Evolutionary conservation across 805 yeast genomes (phyloP), one percentile per base, ranked within the genome.

Genomic region (Suhomyces emberorum): DNA sequence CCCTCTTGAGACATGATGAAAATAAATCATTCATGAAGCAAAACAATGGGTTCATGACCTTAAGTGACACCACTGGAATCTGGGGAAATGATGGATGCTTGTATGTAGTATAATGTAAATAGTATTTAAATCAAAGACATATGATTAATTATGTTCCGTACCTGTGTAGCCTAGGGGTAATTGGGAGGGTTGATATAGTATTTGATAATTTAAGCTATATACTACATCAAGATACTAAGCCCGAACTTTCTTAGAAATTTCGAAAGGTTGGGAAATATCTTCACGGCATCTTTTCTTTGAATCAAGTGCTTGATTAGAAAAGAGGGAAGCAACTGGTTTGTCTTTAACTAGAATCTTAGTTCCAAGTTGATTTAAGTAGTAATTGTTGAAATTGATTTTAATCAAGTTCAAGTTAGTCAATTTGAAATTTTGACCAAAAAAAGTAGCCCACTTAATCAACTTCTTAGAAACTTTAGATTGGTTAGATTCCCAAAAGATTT

Each of bases 41-140:
- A 27, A 47, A 44, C 11, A 65, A 64, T 21, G 74, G 57, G 4
- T 80, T 71, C 58, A 61, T 69, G 59, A 57, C 63, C 8, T 41
- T 65, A 15, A 63, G 74, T 3, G 73, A 72, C 4, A 61, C 79
- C 0, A 49, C 45, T 23, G 88, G 87, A 0, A 64, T 66, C 24
- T 81, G 81, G 71, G 89, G 88, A 10, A 63, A 57, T 19, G 91
- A 83, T 55, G 89, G 89, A 2, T 82, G 89, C 51, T 69, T 83
- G 40, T 83, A 83, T 52, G 69, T 67, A 35, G 28, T 45, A 32
- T 34, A 30, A 30, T 39, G 37, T 34, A 30, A 18, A 30, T 29
- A 30, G 16, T 20, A 9, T n/a, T n/a, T n/a, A n/a, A n/a, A n/a
- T n/a, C n/a, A n/a, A n/a, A n/a, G n/a, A n/a, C n/a, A n/a, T n/a